Percentiles rank a stretch among this genome's conserved stretches.
Evolutionary conservation across 352 stramenopile species (phyloP).

Genomic region (Thraustochytrium striatum): DNA sequence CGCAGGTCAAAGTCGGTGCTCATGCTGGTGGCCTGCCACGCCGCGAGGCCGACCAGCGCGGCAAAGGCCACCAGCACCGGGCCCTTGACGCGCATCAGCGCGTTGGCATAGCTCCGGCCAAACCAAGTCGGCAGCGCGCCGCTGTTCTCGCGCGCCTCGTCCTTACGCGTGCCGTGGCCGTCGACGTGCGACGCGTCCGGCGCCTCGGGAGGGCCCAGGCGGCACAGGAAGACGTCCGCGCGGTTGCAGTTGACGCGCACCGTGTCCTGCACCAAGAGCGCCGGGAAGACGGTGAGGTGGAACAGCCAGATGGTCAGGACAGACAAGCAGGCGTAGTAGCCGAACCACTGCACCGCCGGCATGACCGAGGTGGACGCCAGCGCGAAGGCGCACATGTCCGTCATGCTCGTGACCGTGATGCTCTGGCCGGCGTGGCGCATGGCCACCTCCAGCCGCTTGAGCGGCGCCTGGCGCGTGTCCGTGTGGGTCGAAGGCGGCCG

Average conservation of each 20-base stretch:
- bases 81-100: slow-evolving; percentile 4
- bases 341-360: slow-evolving; percentile 54
- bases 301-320: slow-evolving; percentile 53
- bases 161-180: background rate
- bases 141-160: background rate
- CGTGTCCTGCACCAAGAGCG: slow-evolving; percentile 34
- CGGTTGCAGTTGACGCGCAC: background rate
- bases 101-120: background rate
- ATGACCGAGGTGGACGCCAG: slow-evolving; percentile 48
- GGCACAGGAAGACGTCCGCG: background rate
- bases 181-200: background rate
- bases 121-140: background rate
- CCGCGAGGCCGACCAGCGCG: background rate
- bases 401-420: slow-evolving; percentile 54
- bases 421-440: slow-evolving; percentile 48
- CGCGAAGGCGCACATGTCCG: slow-evolving; percentile 53
- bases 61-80: background rate
- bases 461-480: background rate
- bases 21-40: background rate
- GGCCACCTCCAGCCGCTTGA: background rate
- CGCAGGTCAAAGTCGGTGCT: slow-evolving; percentile 22
- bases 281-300: slow-evolving; percentile 48
- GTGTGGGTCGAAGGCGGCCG: slow-evolving; percentile 45
- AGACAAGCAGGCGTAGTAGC: slow-evolving; percentile 49
- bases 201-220: no score